phyloP scores from a whole-genome alignment of 2,329 filamentous ascomycete species.

The Pseudophaeomoniella oleicola region DNA sequence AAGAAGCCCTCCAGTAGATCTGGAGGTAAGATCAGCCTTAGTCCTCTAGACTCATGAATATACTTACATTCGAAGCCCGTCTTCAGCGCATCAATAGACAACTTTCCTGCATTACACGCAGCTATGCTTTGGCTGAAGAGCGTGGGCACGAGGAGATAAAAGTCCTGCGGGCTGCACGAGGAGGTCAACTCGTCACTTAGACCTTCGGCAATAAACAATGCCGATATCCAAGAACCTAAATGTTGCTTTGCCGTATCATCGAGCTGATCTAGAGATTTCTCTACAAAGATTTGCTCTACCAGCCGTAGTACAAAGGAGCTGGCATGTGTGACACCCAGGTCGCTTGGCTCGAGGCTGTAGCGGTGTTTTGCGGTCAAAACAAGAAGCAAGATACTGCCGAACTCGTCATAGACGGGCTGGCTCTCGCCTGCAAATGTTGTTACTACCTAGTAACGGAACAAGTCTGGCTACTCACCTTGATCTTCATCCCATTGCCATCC shows the following conservation, averaged over 20 bases:
- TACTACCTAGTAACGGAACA: conserved; percentile 5
- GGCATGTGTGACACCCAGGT: conserved; percentile 35
- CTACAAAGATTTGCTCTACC: conserved; percentile 30
- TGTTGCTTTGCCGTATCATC: conserved; percentile 41
- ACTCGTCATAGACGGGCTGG: conserved; percentile 52
- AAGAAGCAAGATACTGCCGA: conserved; percentile 45
- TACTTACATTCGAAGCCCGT: conserved; percentile 46
- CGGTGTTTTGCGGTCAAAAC: conserved; percentile 43
- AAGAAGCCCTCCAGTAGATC: conserved; percentile 50
- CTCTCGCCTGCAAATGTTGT: conserved; percentile 32
- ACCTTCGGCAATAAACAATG: conserved; percentile 46
- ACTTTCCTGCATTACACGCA: conserved; percentile 39
- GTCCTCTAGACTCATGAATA: conserved; percentile 4
- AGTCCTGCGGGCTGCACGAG: conserved; percentile 48
- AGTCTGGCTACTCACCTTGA: conserved; percentile 27
- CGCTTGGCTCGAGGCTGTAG: conserved; percentile 36
- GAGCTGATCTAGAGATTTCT: conserved; percentile 34
- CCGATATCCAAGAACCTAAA: conserved; percentile 45
- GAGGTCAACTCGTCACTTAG: conserved; percentile 52
- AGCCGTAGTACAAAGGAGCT: conserved; percentile 43
- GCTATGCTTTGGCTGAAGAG: conserved; percentile 46
- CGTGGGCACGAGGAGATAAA: conserved; percentile 47
- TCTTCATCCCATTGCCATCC: conserved; percentile 53
- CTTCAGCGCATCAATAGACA: conserved; percentile 44
- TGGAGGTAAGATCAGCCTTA: conserved; percentile 13